A percentile compares a stretch with the other conserved stretches of the same genome.
These are phyloP conservation scores for Chiua virens DNA, from an alignment of 768 basidiomycete genomes.

Conservation along the genomic window DNA sequence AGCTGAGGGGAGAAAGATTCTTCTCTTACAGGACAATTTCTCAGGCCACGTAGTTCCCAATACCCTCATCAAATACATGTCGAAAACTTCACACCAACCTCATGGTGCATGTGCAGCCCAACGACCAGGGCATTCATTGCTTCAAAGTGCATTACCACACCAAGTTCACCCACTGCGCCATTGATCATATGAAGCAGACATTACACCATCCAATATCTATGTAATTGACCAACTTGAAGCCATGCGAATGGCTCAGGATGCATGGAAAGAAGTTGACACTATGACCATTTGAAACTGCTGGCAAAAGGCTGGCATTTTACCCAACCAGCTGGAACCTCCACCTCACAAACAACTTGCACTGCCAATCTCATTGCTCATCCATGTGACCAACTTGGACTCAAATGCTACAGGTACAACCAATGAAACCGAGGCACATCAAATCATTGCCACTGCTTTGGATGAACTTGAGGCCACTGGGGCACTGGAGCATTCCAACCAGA, in stretches of 20 bases:
- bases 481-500: not conserved
- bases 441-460: not conserved
- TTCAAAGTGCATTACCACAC: slow-evolving; percentile 33
- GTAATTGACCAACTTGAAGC: slow-evolving; percentile 3
- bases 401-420: not conserved
- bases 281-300: not conserved
- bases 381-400: not conserved
- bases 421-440: no score
- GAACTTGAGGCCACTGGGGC: not conserved
- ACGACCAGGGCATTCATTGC: slow-evolving; percentile 32
- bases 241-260: not conserved
- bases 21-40: slow-evolving; percentile 10
- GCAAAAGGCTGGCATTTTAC: not conserved
- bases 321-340: not conserved
- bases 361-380: not conserved
- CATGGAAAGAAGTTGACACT: slow-evolving; percentile 7
- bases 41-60: slow-evolving; percentile 24
- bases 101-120: slow-evolving; percentile 37
- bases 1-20: not conserved
- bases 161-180: not conserved
- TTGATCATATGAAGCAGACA: not conserved
- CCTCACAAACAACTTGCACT: not conserved
- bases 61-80: slow-evolving; percentile 22
- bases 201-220: not conserved
- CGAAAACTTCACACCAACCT: slow-evolving; percentile 33